Percentiles rank a stretch among this genome's conserved stretches.
Conservation (phyloP, 2,329 filamentous ascomycete genomes). For the Talaromyces sp. region DNA sequence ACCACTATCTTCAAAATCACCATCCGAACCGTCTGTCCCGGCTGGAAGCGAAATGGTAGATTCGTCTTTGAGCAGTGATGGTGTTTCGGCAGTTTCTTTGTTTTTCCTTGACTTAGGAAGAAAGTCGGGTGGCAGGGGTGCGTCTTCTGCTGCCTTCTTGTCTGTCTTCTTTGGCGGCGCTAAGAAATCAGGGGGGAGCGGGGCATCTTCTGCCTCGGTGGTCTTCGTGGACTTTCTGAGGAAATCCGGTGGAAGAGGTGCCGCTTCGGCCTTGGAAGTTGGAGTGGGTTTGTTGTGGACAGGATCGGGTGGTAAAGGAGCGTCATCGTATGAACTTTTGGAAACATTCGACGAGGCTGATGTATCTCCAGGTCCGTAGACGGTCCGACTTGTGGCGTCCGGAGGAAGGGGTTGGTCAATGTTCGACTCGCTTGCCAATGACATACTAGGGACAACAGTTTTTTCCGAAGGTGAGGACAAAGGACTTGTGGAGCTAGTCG, state of each 20-base stretch:
- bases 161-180: slow-evolving; percentile 13
- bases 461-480: slow-evolving; percentile 30
- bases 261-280: slow-evolving; percentile 16
- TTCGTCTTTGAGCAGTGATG: slow-evolving; percentile 21
- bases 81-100: slow-evolving; percentile 14
- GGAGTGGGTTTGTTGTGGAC: not conserved
- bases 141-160: slow-evolving; percentile 16
- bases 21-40: slow-evolving; percentile 31
- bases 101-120: slow-evolving; percentile 13
- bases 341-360: slow-evolving; percentile 43
- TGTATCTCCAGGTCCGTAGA: slow-evolving; percentile 45
- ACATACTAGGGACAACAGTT: slow-evolving; percentile 22
- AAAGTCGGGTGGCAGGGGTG: slow-evolving; percentile 23
- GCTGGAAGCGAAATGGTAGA: slow-evolving; percentile 28
- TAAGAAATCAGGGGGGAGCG: slow-evolving; percentile 18
- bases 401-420: slow-evolving; percentile 42
- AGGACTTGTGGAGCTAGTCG: slow-evolving; percentile 22
- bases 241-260: slow-evolving; percentile 24
- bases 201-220: slow-evolving; percentile 14
- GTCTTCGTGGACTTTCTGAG: slow-evolving; percentile 5
- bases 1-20: slow-evolving; percentile 44
- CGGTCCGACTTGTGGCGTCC: slow-evolving; percentile 43
- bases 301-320: slow-evolving; percentile 31
- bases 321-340: slow-evolving; percentile 37
- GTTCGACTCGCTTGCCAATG: slow-evolving; percentile 29